These are phyloP conservation scores for Didymella arachidicola DNA, from an alignment of 2,329 filamentous ascomycete species.

Conservation along the genomic window DNA sequence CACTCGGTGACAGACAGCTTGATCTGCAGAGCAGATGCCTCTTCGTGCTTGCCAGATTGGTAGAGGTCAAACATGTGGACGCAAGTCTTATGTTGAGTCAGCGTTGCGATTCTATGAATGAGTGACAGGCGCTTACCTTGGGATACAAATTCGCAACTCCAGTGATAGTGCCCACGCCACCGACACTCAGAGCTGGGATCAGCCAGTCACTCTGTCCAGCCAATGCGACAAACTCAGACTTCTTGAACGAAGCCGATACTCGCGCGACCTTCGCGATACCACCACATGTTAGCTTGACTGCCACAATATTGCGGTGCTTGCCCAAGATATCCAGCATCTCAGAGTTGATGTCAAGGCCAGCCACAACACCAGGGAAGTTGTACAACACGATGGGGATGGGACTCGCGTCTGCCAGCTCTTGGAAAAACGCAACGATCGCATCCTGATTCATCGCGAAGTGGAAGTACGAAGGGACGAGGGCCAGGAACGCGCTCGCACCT, in stretches of 20 bases:
- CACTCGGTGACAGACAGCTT: constrained; percentile 62
- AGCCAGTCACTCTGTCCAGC: constrained; percentile 57
- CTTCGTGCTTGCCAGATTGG: constrained; percentile 55
- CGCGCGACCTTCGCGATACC: constrained; percentile 55
- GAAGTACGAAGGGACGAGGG: constrained; percentile 53
- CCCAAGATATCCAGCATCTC: constrained; percentile 48
- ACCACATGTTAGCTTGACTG: constrained; percentile 51
- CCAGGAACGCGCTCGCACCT: constrained; percentile 51
- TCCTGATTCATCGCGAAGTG: constrained; percentile 51
- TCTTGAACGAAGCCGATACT: constrained; percentile 48
- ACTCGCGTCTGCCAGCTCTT: constrained; percentile 48
- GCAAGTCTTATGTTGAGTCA: constrained; percentile 46
- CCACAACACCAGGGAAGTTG: constrained; percentile 57
- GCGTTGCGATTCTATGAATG: background rate
- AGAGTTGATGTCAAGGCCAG: constrained; percentile 56
- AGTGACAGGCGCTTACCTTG: constrained; percentile 41
- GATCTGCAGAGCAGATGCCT: constrained; percentile 60
- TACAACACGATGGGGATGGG: constrained; percentile 58
- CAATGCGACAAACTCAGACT: constrained; percentile 50
- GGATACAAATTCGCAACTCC: constrained; percentile 71
- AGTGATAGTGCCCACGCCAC: constrained; percentile 67
- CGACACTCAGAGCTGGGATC: constrained; percentile 65
- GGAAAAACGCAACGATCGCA: constrained; percentile 48
- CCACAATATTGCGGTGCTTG: constrained; percentile 48
- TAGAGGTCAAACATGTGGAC: constrained; percentile 59